A percentile compares a stretch with the other conserved stretches of the same genome.
These are phyloP conservation scores for Leccinum huronense DNA, from an alignment of 1,284 basidiomycete species.

Conservation along the genomic window DNA sequence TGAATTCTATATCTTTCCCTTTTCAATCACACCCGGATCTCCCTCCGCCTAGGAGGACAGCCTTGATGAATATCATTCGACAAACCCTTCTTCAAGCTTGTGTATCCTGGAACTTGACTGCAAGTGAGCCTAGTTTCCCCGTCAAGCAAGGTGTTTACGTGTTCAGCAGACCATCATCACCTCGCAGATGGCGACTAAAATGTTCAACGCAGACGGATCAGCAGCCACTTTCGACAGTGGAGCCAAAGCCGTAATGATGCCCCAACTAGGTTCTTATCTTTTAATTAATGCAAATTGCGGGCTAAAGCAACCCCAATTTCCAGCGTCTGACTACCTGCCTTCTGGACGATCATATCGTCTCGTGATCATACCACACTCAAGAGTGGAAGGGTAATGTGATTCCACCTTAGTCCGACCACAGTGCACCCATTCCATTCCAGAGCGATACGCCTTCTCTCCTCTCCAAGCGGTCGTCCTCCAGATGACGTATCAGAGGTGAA, in stretches of 20 bases:
- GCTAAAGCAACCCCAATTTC: constrained; percentile 14
- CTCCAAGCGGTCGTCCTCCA: constrained; percentile 24
- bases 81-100: constrained; percentile 50
- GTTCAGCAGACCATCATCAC: constrained; percentile 56
- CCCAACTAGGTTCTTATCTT: constrained; percentile 51
- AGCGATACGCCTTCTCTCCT: constrained; percentile 33
- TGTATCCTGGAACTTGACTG: constrained; percentile 51
- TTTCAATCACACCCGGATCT: constrained; percentile 51
- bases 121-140: constrained; percentile 30
- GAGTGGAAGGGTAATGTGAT: constrained; percentile 33
- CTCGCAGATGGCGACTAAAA: constrained; percentile 66
- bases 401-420: constrained; percentile 17
- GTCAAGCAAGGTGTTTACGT: constrained; percentile 7
- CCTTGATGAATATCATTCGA: constrained; percentile 52
- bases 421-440: constrained; percentile 24
- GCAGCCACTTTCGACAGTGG: constrained; percentile 63
- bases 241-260: constrained; percentile 58
- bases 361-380: constrained; percentile 29
- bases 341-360: constrained; percentile 36
- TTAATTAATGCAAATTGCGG: constrained; percentile 8
- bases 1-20: constrained; percentile 65
- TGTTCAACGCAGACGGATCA: constrained; percentile 60
- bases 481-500: constrained; percentile 22
- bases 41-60: constrained; percentile 38
- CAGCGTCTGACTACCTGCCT: constrained; percentile 38